A percentile compares a stretch with the other conserved stretches of the same genome.
Conservation (phyloP, 768 basidiomycete species). For the Trametes cinnabarina region DNA sequence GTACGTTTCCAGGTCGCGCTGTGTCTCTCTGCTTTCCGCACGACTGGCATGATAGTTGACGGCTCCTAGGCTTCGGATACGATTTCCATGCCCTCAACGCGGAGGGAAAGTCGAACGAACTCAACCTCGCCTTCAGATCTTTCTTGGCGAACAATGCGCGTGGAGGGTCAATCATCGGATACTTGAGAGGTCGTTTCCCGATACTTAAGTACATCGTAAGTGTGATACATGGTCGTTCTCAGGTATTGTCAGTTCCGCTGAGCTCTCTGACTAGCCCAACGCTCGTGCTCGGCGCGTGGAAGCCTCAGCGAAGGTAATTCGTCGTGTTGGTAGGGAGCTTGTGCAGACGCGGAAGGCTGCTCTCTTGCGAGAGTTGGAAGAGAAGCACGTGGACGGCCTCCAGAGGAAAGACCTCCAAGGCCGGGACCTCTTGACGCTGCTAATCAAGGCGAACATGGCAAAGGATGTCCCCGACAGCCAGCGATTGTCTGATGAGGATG, state of each 20-base stretch:
- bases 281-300: not conserved
- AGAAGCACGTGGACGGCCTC: slow-evolving; percentile 29
- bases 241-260: not conserved
- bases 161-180: not conserved
- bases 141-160: slow-evolving; percentile 18
- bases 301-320: slow-evolving; percentile 17
- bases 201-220: slow-evolving; percentile 22
- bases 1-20: slow-evolving; percentile 15
- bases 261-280: not conserved
- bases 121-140: slow-evolving; percentile 29
- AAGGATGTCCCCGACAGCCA: slow-evolving; percentile 55
- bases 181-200: slow-evolving; percentile 17
- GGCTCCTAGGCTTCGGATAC: slow-evolving; percentile 34
- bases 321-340: slow-evolving; percentile 28
- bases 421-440: slow-evolving; percentile 58
- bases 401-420: slow-evolving; percentile 34
- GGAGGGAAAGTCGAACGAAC: slow-evolving; percentile 27
- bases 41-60: not conserved
- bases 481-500: slow-evolving; percentile 59
- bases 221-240: not conserved
- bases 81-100: slow-evolving; percentile 32
- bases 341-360: slow-evolving; percentile 25
- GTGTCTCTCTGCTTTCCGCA: too few species aligned
- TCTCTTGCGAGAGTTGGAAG: slow-evolving; percentile 4
- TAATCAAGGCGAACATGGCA: slow-evolving; percentile 64